Evolutionary conservation across 2,329 filamentous ascomycete species (phyloP).

Genomic region (Penicillium capsulatum): DNA sequence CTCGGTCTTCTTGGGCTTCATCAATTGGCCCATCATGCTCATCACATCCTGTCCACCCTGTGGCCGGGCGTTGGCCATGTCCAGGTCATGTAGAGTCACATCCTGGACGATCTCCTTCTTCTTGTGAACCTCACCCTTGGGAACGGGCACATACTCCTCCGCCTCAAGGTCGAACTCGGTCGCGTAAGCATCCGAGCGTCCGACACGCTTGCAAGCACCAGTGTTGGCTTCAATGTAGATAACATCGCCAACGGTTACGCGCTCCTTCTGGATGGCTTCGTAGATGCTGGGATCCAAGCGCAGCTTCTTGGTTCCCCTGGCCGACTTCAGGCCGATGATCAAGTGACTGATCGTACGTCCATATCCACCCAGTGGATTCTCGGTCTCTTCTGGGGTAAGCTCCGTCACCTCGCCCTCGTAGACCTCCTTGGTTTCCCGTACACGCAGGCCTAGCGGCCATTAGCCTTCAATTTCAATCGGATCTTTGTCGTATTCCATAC

Average conservation of each 20-base stretch:
- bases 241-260: slow-evolving; percentile 92
- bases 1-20: slow-evolving; percentile 99
- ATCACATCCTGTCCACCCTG: slow-evolving; percentile 99
- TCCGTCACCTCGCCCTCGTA: slow-evolving; percentile 99
- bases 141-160: slow-evolving; percentile 97
- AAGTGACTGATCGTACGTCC: slow-evolving; percentile 96
- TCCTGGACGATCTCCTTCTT: slow-evolving; percentile 99
- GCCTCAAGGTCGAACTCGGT: slow-evolving; percentile 98
- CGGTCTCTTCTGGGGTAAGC: slow-evolving; percentile 93
- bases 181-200: slow-evolving; percentile 91
- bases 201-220: slow-evolving; percentile 94
- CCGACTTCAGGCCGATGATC: slow-evolving; percentile 89
- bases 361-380: slow-evolving; percentile 95
- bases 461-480: slow-evolving; percentile 7
- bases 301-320: slow-evolving; percentile 95
- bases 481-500: slow-evolving; percentile 42
- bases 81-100: slow-evolving; percentile 92
- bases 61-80: slow-evolving; percentile 89
- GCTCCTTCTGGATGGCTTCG: slow-evolving; percentile 97
- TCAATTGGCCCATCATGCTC: slow-evolving; percentile 99
- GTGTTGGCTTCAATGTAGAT: slow-evolving; percentile 99
- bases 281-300: slow-evolving; percentile 96
- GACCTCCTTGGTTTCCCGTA: slow-evolving; percentile 97
- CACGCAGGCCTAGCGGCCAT: slow-evolving; percentile 62
- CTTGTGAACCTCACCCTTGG: slow-evolving; percentile 98